Base-by-base conservation (phyloP, 2,329 filamentous ascomycete genomes). In the Penicillium vulpinum region DNA sequence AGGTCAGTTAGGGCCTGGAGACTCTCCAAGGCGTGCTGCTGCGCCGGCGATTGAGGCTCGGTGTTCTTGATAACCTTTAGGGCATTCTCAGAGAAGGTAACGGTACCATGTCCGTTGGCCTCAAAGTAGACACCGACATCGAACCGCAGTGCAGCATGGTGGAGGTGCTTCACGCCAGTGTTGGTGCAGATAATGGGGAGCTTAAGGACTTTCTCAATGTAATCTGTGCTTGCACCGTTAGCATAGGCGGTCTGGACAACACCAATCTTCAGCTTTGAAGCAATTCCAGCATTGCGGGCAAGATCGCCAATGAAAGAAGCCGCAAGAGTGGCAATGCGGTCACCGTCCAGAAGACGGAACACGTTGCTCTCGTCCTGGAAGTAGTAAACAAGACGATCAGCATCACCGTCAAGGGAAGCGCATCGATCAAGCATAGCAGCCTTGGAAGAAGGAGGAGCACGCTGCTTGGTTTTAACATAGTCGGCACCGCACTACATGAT, bases 121-220 rank as follows among this genome's bases (percentile, higher is more conserved):
- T 99, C 94, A 70, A 99, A 99, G 80, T 99, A 99, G 51, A 97
- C 91, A 56, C 94, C 94, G 54, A 97, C 88, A 69, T 99, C 94
- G 67, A 95, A 96, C 64, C 92, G 90, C 69, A 90, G 87, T 38
- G 94, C 94, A n/a, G 91, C 94, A 71, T 97, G 94, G 78, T 99
- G 94, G 61, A 99, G 84, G 77, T 97, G 90, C 82, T 99, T 99
- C 60, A 99, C 94, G 64, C 94, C 94, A 0, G 94, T 99, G 15
- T 91, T 88, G 1, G 94, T 97, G 82, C 90, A 96, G 57, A 95
- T 88, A 22, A 96, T 91, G 47, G 92, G 92, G 40, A 99, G 86
- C 69, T 90, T 89, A 54, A 97, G 83, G 62, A 90, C 88, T 73
- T 94, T 90, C 72, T 91, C 86, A 53, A 99, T 89, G 75, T 96